Evolutionary conservation across 148 eudicot species (phyloP).

Genomic region (Pharnaceum exiguum): DNA sequence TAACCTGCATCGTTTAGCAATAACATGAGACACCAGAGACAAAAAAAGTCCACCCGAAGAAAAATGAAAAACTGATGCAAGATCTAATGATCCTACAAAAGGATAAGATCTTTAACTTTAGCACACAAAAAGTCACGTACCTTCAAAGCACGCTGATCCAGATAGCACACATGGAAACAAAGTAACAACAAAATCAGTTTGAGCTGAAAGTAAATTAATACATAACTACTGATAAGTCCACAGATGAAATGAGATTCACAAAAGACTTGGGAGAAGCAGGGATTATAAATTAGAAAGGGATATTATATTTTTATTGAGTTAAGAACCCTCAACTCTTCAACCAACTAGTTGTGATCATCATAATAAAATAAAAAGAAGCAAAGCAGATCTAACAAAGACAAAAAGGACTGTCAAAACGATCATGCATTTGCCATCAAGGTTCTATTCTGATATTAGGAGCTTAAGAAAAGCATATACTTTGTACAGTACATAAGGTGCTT

Average conservation of each 20-base stretch:
- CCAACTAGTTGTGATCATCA: background rate
- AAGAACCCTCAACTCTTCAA: background rate
- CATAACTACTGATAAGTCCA: background rate
- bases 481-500: too few species aligned
- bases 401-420: background rate
- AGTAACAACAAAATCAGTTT: conserved; percentile 18
- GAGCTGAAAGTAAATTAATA: conserved; percentile 5
- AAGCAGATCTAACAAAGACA: too few species aligned
- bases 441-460: background rate
- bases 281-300: background rate
- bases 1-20: conserved; percentile 45
- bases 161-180: conserved; percentile 22
- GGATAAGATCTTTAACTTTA: background rate
- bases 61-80: background rate
- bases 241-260: background rate
- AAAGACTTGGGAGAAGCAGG: background rate
- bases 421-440: background rate
- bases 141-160: conserved; percentile 86
- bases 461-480: too few species aligned
- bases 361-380: background rate
- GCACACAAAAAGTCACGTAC: conserved; percentile 28
- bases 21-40: background rate
- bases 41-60: background rate
- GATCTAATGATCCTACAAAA: background rate
- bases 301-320: background rate